These are phyloP conservation scores for Verticillium nubilum DNA, from an alignment of 2,329 filamentous ascomycete genomes.

Conservation along the genomic window DNA sequence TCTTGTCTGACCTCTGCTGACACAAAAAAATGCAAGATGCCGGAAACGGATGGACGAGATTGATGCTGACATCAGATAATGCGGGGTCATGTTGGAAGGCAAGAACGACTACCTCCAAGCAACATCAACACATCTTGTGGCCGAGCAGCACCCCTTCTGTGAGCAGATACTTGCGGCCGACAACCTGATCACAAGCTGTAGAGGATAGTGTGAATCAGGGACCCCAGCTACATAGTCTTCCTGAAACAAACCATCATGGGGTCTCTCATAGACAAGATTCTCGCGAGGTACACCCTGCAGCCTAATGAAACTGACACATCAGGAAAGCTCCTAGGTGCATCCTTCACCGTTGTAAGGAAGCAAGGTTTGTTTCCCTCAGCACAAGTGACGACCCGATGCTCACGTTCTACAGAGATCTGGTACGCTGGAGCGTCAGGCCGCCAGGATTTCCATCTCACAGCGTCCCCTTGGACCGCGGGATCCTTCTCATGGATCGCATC, in stretches of 20 bases:
- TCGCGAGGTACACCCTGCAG: constrained; percentile 21
- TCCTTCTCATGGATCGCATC: constrained; percentile 34
- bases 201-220: too few species aligned
- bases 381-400: background rate
- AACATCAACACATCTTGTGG: too few species aligned
- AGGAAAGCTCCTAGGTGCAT: constrained; percentile 28
- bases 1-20: too few species aligned
- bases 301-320: constrained; percentile 18
- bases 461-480: constrained; percentile 22
- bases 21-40: too few species aligned
- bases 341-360: constrained; percentile 26
- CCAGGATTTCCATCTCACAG: constrained; percentile 19
- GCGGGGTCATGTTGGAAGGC: too few species aligned
- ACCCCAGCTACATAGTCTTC: background rate
- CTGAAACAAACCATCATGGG: background rate
- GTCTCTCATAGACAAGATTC: constrained; percentile 12
- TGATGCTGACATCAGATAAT: too few species aligned
- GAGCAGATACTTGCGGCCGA: too few species aligned
- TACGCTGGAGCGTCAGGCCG: constrained; percentile 31
- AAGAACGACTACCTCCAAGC: too few species aligned
- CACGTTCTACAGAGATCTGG: constrained; percentile 19
- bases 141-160: too few species aligned
- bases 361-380: constrained; percentile 16
- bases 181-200: too few species aligned
- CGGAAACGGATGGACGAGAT: too few species aligned